Base-by-base conservation (phyloP, 352 stramenopile genomes). In the Globisporangium carolinianum region DNA sequence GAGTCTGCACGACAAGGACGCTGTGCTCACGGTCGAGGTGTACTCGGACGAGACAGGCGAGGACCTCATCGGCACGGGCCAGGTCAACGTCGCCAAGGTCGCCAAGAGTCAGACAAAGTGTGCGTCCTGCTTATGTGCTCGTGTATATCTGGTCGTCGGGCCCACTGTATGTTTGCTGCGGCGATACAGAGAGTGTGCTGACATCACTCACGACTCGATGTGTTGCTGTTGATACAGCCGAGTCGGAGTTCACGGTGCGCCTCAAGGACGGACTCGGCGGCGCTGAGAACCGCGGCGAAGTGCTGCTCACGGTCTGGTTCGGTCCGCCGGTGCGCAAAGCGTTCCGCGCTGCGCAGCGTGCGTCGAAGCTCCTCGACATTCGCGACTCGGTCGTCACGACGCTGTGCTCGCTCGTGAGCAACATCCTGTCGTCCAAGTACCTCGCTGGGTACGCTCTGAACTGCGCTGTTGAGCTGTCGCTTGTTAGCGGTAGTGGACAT, bases 251-350 rank as follows among this genome's bases (percentile, higher is more conserved):
- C 48, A 74, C 61, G 4, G 67, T 91, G 36, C 68, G 63, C 55
- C 69, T 93, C 14, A 79, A 76, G 64, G 76, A 87, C 42, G 61
- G 65, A 18, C 49, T 71, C 35, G 66, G 60, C 15, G 71, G 71
- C 38, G 57, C 59, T 1, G 62, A 66, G 24, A 75, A 67, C 47
- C 80, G 83, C 39, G 83, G 83, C 5, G 80, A 93, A 17, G 62
- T 93, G 8, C n/a, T 64, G 3, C 56, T 84, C 5, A 57, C 74
- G 4, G 71, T 90, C n/a, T 93, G 83, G 83, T 93, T 83, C 53
- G 83, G 83, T 2, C 83, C 83, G 2, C 78, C 83, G 12, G 78
- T 90, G 41, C 80, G 83, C 57, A 89, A 87, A 50, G 83, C 79
- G 8, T 93, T 89, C 64, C 83, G 83, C 43, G 83, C 83, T 11